Conservation (phyloP, 2,329 filamentous ascomycete species). For the Exophiala calicioides region DNA sequence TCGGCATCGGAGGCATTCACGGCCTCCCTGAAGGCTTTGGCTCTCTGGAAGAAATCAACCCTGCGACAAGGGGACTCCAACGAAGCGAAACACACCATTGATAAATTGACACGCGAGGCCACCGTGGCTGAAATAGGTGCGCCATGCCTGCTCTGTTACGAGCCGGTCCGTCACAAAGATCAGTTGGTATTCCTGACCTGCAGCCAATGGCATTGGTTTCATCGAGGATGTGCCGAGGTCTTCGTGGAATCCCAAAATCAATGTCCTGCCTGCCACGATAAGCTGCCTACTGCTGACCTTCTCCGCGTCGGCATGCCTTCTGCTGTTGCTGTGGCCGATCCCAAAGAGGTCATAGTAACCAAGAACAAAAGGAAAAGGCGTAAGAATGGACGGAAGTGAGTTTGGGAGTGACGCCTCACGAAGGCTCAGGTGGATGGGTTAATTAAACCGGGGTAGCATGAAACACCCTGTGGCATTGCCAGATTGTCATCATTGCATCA, state of each 20-base stretch:
- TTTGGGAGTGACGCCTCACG: too few species aligned
- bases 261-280: slow-evolving; percentile 3
- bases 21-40: neutral
- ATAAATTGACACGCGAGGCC: neutral
- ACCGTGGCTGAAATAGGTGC: neutral
- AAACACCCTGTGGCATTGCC: too few species aligned
- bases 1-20: neutral
- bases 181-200: slow-evolving; percentile 4
- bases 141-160: slow-evolving; percentile 1
- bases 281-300: neutral
- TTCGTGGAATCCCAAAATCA: neutral
- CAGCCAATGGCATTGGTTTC: slow-evolving; percentile 3
- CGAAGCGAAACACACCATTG: neutral
- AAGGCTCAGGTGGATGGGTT: too few species aligned
- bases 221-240: neutral
- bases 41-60: neutral
- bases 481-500: too few species aligned
- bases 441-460: too few species aligned
- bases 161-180: neutral
- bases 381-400: too few species aligned
- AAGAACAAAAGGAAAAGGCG: too few species aligned
- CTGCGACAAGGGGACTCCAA: too few species aligned
- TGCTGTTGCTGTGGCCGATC: too few species aligned
- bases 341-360: too few species aligned
- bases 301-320: neutral